These are phyloP conservation scores for Irpex rosettiformis DNA, from an alignment of 1,284 basidiomycete species.

Conservation along the genomic window DNA sequence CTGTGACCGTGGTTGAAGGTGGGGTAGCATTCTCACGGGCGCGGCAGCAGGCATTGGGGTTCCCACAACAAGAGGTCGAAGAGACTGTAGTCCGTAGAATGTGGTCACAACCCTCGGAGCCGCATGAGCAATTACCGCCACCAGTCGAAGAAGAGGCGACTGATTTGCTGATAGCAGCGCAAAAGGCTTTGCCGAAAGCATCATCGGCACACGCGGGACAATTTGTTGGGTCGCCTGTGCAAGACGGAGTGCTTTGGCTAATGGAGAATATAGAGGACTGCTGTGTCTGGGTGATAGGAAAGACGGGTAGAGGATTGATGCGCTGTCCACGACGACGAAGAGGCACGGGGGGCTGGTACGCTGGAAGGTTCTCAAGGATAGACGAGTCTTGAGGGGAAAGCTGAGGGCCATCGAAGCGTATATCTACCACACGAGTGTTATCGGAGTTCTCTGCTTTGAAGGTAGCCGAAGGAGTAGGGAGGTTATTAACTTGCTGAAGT, in stretches of 20 bases:
- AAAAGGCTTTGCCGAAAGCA: conserved; percentile 84
- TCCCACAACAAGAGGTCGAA: conserved; percentile 24
- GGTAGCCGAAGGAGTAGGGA: conserved; percentile 14
- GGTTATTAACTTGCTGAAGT: conserved; percentile 35
- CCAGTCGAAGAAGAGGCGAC: conserved; percentile 39
- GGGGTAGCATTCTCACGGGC: conserved; percentile 7
- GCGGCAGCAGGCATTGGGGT: conserved; percentile 24
- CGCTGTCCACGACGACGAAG: conserved; percentile 52
- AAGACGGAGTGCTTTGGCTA: conserved; percentile 39
- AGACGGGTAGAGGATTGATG: conserved; percentile 43
- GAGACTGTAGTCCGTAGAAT: conserved; percentile 1
- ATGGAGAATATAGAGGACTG: conserved; percentile 6
- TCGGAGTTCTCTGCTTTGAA: conserved; percentile 37
- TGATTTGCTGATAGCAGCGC: conserved; percentile 68
- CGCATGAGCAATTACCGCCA: conserved; percentile 54
- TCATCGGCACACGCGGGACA: conserved; percentile 80
- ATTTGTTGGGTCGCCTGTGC: conserved; percentile 62
- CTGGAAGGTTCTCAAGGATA: conserved; percentile 72
- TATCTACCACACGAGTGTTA: conserved; percentile 9
- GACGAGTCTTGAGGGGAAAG: conserved; percentile 32
- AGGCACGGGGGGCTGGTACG: conserved; percentile 75
- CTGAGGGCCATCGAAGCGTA: conserved; percentile 13
- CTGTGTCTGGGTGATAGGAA: conserved; percentile 36
- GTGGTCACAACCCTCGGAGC: conserved; percentile 18
- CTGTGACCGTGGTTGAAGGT: background rate